Evolutionary conservation across 495 filamentous ascomycete species (phyloP), one percentile per base, ranked within the genome.

Genomic region (Podospora tetraspora): DNA sequence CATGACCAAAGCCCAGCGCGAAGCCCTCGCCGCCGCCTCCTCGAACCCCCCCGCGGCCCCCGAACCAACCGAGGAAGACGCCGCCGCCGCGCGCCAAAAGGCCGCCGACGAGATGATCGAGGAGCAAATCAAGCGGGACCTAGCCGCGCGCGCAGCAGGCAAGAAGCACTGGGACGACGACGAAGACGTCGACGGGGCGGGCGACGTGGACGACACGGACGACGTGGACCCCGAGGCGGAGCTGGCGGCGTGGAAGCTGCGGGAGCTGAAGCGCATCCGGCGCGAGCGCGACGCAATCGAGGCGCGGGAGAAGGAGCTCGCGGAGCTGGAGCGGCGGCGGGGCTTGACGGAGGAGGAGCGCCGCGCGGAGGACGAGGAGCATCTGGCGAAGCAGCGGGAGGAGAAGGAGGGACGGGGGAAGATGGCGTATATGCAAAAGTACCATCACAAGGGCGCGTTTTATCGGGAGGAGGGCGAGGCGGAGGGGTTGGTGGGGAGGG

Each of bases 361-460:
- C 34, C 88, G 91, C 64, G 89, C 88, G 24, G 95, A 99, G 75
- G 96, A 99, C 74, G 83, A 88, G 63, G 90, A 85, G 65, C 93
- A 88, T 75, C 77, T 97, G 19, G 86, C 87, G 8, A 81, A 83
- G 72, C 94, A 97, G 79, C 89, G 90, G 67, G 93, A 94, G 71
- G 95, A 98, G 71, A 92, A 91, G 70, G 93, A 94, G 21, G 80
- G 81, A 37, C 88, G 89, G 43, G 95, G 94, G 57, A 90, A 97
- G 83, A 91, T 94, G 82, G 84, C 85, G 1, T 97, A 88, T 76
- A 92, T 98, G 92, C 94, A 97, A 77, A 94, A 94, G 76, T 98
- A 97, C 79, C 93, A 90, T 76, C 95, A 99, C 83, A 94, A 93
- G 83, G 95, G 95, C 62, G 95, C 95, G 25, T 99, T 97, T 82